Percentiles rank a stretch among this genome's conserved stretches.
phyloP scores from a whole-genome alignment of 176 grass and related monocot species.

The Ensete glaucum region DNA sequence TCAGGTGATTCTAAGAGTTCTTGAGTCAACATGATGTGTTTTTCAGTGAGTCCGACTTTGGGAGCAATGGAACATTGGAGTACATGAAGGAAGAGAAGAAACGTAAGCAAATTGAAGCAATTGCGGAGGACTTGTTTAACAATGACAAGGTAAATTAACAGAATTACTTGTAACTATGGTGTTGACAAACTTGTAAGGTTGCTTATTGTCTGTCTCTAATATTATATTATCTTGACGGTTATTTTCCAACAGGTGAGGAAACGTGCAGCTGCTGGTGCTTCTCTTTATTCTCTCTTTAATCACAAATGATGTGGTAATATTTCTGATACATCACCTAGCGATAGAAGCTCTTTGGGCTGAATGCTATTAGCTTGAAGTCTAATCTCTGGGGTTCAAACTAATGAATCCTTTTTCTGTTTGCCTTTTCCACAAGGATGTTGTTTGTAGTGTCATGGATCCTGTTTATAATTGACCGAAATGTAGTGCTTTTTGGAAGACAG shows the following conservation, averaged over 20 bases:
- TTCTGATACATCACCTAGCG: too few species aligned
- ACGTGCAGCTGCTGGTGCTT: slow-evolving; percentile 51
- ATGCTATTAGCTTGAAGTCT: too few species aligned
- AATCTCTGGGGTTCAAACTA: too few species aligned
- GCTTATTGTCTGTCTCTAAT: neutral
- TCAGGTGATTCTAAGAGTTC: slow-evolving; percentile 4
- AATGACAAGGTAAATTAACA: slow-evolving; percentile 46
- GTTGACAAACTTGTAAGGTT: neutral
- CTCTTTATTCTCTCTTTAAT: slow-evolving; percentile 54
- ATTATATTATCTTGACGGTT: slow-evolving; percentile 3
- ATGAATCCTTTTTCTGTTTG: too few species aligned
- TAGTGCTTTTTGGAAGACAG: too few species aligned
- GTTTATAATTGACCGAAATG: too few species aligned
- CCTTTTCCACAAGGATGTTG: too few species aligned
- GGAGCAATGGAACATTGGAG: slow-evolving; percentile 19
- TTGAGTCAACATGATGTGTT: slow-evolving; percentile 12
- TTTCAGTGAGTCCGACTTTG: slow-evolving; percentile 54
- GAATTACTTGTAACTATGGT: neutral
- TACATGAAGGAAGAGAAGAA: slow-evolving; percentile 80
- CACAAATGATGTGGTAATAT: slow-evolving; percentile 25
- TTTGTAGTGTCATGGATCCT: too few species aligned
- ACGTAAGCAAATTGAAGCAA: slow-evolving; percentile 75
- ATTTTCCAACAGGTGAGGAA: slow-evolving; percentile 50
- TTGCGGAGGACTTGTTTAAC: slow-evolving; percentile 82
- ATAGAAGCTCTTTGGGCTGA: too few species aligned